Conservation (phyloP, 2,329 filamentous ascomycete species). For the Ustulina deusta region DNA sequence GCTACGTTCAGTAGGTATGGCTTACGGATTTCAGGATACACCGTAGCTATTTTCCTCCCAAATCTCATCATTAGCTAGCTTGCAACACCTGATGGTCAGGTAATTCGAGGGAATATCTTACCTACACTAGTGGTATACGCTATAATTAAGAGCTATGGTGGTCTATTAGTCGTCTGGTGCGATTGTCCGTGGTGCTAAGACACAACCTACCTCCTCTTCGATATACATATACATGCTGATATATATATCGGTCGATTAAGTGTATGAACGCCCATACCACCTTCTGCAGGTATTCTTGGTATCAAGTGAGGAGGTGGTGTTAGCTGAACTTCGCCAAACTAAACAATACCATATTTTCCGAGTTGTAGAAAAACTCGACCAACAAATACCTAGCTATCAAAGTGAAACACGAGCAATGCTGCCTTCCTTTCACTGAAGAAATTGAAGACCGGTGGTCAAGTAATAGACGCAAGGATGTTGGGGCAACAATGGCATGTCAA, state of each 20-base stretch:
- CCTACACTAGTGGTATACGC: not conserved
- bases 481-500: slow-evolving; percentile 31
- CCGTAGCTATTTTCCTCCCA: not conserved
- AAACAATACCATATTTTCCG: not conserved
- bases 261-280: no score
- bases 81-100: not conserved
- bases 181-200: no score
- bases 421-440: not conserved
- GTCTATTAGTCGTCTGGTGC: no score
- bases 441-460: slow-evolving; percentile 10
- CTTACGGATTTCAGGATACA: not conserved
- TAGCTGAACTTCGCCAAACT: not conserved
- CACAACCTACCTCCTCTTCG: no score
- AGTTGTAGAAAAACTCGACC: not conserved
- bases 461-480: slow-evolving; percentile 14
- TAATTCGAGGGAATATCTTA: not conserved
- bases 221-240: no score
- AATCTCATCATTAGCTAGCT: not conserved
- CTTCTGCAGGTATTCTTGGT: no score
- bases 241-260: no score
- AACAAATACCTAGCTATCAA: not conserved
- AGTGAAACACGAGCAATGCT: slow-evolving; percentile 3
- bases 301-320: no score
- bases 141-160: not conserved
- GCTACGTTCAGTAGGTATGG: not conserved